These are phyloP conservation scores for Aspergillus latus DNA, from an alignment of 2,329 filamentous ascomycete genomes.

Conservation along the genomic window DNA sequence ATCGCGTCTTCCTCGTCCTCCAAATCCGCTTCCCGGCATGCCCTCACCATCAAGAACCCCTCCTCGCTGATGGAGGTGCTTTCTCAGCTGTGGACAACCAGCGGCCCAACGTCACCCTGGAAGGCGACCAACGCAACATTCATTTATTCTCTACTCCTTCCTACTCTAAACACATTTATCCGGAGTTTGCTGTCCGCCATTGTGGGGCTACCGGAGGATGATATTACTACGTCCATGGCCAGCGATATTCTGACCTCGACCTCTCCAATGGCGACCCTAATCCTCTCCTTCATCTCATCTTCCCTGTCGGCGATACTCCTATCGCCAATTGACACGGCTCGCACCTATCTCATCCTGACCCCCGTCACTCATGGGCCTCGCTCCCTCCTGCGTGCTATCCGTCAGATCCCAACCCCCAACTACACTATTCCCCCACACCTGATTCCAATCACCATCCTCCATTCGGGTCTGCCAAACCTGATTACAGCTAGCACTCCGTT, in stretches of 20 bases:
- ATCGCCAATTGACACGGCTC: slow-evolving; percentile 83
- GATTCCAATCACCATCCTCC: slow-evolving; percentile 78
- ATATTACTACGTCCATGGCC: slow-evolving; percentile 56
- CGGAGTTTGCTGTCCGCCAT: slow-evolving; percentile 86
- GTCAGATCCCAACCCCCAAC: slow-evolving; percentile 68
- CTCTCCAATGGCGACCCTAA: slow-evolving; percentile 76
- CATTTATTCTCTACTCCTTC: slow-evolving; percentile 81
- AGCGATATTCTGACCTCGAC: slow-evolving; percentile 75
- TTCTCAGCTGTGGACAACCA: slow-evolving; percentile 82
- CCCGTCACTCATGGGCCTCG: slow-evolving; percentile 72
- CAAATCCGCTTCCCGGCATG: slow-evolving; percentile 52
- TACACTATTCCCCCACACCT: slow-evolving; percentile 70
- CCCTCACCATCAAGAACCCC: slow-evolving; percentile 68
- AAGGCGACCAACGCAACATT: slow-evolving; percentile 92
- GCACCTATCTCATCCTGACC: slow-evolving; percentile 83
- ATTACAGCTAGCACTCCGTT: slow-evolving; percentile 81
- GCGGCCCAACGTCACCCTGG: slow-evolving; percentile 90
- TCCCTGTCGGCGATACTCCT: slow-evolving; percentile 74
- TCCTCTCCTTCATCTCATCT: slow-evolving; percentile 66
- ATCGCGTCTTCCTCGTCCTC: slow-evolving; percentile 37
- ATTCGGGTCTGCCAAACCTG: slow-evolving; percentile 79
- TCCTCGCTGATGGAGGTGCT: slow-evolving; percentile 86
- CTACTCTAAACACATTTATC: slow-evolving; percentile 88
- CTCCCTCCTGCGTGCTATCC: slow-evolving; percentile 74
- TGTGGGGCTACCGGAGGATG: slow-evolving; percentile 82